A percentile compares a stretch with the other conserved stretches of the same genome.
phyloP scores from a whole-genome alignment of 2,329 filamentous ascomycete species.

The Colletotrichum scovillei region DNA sequence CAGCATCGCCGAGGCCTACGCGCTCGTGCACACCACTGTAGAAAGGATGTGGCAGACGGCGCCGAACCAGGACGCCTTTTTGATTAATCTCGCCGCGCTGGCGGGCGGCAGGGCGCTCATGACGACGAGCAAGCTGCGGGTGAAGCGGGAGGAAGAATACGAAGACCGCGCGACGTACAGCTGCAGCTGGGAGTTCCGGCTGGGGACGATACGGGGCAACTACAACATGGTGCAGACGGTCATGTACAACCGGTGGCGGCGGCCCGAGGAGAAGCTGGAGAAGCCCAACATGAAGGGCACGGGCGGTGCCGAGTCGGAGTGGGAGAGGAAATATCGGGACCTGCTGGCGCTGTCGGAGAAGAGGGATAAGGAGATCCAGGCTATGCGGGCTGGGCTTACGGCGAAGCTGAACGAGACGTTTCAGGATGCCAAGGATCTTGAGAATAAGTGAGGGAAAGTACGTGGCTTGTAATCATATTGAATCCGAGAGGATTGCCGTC shows the following conservation, averaged over 20 bases:
- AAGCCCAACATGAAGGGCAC: slow-evolving; percentile 38
- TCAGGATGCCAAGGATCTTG: slow-evolving; percentile 1
- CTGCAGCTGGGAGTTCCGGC: slow-evolving; percentile 66
- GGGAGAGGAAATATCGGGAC: slow-evolving; percentile 66
- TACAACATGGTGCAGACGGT: slow-evolving; percentile 65
- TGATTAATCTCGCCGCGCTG: slow-evolving; percentile 69
- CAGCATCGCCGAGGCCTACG: slow-evolving; percentile 63
- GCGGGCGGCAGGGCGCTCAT: slow-evolving; percentile 65
- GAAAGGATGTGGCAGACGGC: slow-evolving; percentile 64
- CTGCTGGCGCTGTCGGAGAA: slow-evolving; percentile 70
- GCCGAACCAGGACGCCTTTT: slow-evolving; percentile 63
- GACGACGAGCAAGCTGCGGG: slow-evolving; percentile 51
- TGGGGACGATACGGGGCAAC: slow-evolving; percentile 62
- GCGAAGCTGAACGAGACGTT: slow-evolving; percentile 42
- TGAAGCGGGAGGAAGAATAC: slow-evolving; percentile 56
- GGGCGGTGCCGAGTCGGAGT: slow-evolving; percentile 42
- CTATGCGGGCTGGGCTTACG: slow-evolving; percentile 56
- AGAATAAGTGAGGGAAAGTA: not conserved
- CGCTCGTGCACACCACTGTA: slow-evolving; percentile 65
- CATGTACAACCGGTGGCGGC: slow-evolving; percentile 55
- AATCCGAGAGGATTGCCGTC: not conserved
- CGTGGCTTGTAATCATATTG: not conserved
- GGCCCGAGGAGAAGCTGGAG: slow-evolving; percentile 38
- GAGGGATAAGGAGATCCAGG: slow-evolving; percentile 63
- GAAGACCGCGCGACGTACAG: slow-evolving; percentile 58